Evolutionary conservation across 345 rosid genomes (phyloP).

Genomic region (Bruguiera gymnorhiza): DNA sequence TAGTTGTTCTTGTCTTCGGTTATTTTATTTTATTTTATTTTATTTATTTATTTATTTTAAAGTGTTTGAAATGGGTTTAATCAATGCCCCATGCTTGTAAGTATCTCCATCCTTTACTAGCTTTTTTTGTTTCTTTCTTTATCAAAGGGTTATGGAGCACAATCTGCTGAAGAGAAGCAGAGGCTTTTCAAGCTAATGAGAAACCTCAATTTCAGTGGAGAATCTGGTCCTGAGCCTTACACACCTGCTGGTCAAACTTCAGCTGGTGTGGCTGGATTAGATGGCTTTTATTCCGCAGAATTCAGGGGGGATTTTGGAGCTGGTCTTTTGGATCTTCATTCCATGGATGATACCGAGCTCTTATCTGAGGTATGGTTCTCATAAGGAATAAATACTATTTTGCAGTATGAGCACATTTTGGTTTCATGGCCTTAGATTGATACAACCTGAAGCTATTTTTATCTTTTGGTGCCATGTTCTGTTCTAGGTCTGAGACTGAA

Average conservation of each 20-base stretch:
- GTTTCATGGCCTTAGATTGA: too few relatives aligned
- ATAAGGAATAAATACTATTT: not conserved
- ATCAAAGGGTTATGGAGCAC: slow-evolving; percentile 84
- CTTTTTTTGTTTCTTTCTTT: slow-evolving; percentile 14
- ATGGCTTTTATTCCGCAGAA: slow-evolving; percentile 83
- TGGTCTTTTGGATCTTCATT: slow-evolving; percentile 96
- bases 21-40: too few relatives aligned
- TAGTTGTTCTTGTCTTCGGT: not conserved
- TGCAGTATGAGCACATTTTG: too few relatives aligned
- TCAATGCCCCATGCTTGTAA: not conserved
- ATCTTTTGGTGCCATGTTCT: not conserved
- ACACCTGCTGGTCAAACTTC: slow-evolving; percentile 62
- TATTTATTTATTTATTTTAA: too few relatives aligned
- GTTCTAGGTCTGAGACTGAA: not conserved
- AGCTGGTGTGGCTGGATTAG: slow-evolving; percentile 55
- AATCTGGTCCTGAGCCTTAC: slow-evolving; percentile 73
- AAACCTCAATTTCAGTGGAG: slow-evolving; percentile 91
- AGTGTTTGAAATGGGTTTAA: too few relatives aligned
- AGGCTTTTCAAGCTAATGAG: slow-evolving; percentile 91
- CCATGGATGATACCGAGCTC: slow-evolving; percentile 97
- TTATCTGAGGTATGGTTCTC: slow-evolving; percentile 68
- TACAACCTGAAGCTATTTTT: too few relatives aligned
- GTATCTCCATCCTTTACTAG: not conserved
- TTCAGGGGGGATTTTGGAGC: slow-evolving; percentile 98
- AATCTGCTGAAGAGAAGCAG: slow-evolving; percentile 97